A percentile compares a stretch with the other conserved stretches of the same genome.
Evolutionary conservation across 192 early-diverging fungal genomes (phyloP).

Genomic region (Coemansia sp.): DNA sequence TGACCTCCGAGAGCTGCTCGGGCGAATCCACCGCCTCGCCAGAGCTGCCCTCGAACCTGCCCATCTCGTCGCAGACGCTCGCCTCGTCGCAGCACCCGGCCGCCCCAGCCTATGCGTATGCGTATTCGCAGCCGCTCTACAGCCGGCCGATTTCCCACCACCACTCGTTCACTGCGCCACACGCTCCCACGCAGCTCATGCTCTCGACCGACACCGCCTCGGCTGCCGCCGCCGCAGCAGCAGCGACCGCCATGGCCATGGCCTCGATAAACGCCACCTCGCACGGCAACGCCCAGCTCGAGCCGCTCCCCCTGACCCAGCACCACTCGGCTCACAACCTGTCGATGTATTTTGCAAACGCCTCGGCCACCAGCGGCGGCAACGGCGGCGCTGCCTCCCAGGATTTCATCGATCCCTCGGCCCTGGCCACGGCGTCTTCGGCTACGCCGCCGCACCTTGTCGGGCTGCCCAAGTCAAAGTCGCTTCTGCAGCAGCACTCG

Average conservation of each 20-base stretch:
- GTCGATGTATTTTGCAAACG: slow-evolving; percentile 15
- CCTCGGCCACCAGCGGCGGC: slow-evolving; percentile 9
- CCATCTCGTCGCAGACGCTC: neutral
- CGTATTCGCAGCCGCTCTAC: slow-evolving; percentile 7
- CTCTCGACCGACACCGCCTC: slow-evolving; percentile 10
- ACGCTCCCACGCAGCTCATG: slow-evolving; percentile 7
- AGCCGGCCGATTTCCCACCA: slow-evolving; percentile 7
- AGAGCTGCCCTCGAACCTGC: slow-evolving; percentile 24
- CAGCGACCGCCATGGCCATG: slow-evolving; percentile 6
- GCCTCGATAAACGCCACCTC: neutral
- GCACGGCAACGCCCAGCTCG: neutral
- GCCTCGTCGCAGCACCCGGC: slow-evolving; percentile 9
- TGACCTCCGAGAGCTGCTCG: slow-evolving; percentile 32
- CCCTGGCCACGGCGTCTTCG: slow-evolving; percentile 13
- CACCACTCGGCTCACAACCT: slow-evolving; percentile 11
- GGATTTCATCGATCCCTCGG: slow-evolving; percentile 36
- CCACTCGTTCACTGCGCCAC: slow-evolving; percentile 10
- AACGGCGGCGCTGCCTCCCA: slow-evolving; percentile 4
- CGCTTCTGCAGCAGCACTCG: slow-evolving; percentile 13
- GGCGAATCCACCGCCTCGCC: slow-evolving; percentile 46
- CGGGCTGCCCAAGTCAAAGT: slow-evolving; percentile 23
- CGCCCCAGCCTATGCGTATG: neutral
- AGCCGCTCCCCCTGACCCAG: slow-evolving; percentile 1
- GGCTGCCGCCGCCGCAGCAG: slow-evolving; percentile 12
- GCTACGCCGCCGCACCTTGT: slow-evolving; percentile 24